Evolutionary conservation across 2,329 filamentous ascomycete species (phyloP).

Genomic region (Magnaporthales sp.): DNA sequence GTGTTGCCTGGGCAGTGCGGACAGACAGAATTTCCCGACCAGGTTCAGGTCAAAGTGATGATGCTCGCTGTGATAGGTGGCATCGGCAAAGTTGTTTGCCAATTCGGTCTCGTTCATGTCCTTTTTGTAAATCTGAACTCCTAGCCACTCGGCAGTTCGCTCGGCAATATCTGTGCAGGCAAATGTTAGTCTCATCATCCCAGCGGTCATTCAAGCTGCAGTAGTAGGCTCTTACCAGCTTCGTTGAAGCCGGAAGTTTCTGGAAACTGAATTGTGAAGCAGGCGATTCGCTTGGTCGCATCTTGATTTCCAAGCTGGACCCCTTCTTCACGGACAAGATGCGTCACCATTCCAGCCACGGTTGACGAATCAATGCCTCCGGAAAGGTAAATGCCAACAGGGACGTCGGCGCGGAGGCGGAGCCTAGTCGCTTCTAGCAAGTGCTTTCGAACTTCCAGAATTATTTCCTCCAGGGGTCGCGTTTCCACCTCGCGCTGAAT

Average conservation of each 20-base stretch:
- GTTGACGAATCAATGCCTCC: constrained; percentile 50
- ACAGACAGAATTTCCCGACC: constrained; percentile 42
- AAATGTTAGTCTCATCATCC: background rate
- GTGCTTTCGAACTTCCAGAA: constrained; percentile 36
- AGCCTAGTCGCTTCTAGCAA: constrained; percentile 43
- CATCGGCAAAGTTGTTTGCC: constrained; percentile 20
- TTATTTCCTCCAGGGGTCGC: constrained; percentile 39
- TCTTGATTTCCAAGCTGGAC: constrained; percentile 34
- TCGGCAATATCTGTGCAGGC: constrained; percentile 19
- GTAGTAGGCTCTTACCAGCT: constrained; percentile 22
- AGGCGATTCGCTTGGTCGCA: constrained; percentile 17
- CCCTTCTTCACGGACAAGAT: constrained; percentile 39
- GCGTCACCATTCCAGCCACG: constrained; percentile 45
- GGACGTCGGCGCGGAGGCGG: constrained; percentile 47
- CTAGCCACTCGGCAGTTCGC: constrained; percentile 23
- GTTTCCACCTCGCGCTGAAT: constrained; percentile 22
- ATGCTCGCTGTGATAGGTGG: constrained; percentile 22
- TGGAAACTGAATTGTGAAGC: constrained; percentile 45
- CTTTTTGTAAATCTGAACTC: constrained; percentile 18
- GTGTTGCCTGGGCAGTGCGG: constrained; percentile 30
- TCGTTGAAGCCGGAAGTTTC: constrained; percentile 40
- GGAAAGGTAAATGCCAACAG: constrained; percentile 45
- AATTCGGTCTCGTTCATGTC: constrained; percentile 19
- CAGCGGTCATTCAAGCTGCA: background rate
- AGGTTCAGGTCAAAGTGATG: constrained; percentile 38